These are phyloP conservation scores for Stevia rebaudiana DNA, from an alignment of 140 eudicot genomes.

Conservation along the genomic window DNA sequence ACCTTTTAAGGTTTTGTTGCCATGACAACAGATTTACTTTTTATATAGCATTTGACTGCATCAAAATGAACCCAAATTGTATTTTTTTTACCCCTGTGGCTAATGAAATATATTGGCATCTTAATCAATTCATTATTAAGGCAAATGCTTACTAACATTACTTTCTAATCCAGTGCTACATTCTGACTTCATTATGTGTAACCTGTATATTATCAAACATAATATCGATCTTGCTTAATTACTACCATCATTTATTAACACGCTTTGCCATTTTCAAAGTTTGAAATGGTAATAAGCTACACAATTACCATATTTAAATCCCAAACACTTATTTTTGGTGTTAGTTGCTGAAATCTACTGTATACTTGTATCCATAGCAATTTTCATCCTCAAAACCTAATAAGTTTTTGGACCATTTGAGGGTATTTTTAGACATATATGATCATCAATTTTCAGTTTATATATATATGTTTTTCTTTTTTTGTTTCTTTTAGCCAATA, in stretches of 20 bases:
- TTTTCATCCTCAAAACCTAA: not conserved
- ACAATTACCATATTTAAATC: too few relatives aligned
- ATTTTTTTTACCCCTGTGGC: not conserved
- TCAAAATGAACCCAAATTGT: not conserved
- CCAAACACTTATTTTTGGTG: not conserved
- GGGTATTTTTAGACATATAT: not conserved
- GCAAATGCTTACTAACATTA: not conserved
- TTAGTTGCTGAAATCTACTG: not conserved
- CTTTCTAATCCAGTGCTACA: not conserved
- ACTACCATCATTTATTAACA: not conserved
- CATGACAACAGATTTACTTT: not conserved
- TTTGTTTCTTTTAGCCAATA: not conserved
- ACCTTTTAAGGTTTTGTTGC: not conserved
- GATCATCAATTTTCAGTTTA: not conserved
- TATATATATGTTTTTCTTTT: not conserved
- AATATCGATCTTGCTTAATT: not conserved
- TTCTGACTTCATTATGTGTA: not conserved
- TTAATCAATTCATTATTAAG: not conserved
- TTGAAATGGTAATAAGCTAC: not conserved
- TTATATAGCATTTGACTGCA: not conserved
- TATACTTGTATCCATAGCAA: not conserved
- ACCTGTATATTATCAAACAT: not conserved
- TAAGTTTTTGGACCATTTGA: not conserved
- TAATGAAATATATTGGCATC: not conserved
- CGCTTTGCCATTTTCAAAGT: not conserved